These are phyloP conservation scores for Strobilomyces confusus DNA, from an alignment of 768 basidiomycete species.

Conservation along the genomic window DNA sequence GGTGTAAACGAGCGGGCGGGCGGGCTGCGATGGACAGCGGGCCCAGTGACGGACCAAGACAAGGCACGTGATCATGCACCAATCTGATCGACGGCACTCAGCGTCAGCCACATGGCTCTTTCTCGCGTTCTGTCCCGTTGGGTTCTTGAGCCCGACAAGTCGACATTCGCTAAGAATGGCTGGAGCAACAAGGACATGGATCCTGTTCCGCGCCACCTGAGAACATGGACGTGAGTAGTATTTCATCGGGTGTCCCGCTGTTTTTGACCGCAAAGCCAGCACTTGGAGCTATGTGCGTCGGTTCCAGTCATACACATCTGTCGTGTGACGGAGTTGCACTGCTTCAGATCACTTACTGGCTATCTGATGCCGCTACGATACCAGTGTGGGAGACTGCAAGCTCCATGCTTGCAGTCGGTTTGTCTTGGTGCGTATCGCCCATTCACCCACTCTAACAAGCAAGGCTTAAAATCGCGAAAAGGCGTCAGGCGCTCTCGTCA, in stretches of 20 bases:
- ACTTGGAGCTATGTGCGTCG: slow-evolving; percentile 66
- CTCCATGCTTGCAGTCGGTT: slow-evolving; percentile 72
- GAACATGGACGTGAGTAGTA: slow-evolving; percentile 60
- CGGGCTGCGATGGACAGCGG: too few species aligned
- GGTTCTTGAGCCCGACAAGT: slow-evolving; percentile 49
- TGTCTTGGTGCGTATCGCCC: slow-evolving; percentile 53
- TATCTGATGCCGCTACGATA: slow-evolving; percentile 26
- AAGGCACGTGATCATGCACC: slow-evolving; percentile 21
- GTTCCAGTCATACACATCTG: slow-evolving; percentile 35
- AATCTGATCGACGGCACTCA: slow-evolving; percentile 10
- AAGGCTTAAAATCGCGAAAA: slow-evolving; percentile 20
- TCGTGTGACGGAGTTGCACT: background rate
- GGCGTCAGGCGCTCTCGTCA: slow-evolving; percentile 64
- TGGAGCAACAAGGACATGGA: slow-evolving; percentile 80
- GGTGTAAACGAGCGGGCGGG: too few species aligned
- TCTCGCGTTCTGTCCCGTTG: slow-evolving; percentile 36
- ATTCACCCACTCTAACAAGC: background rate
- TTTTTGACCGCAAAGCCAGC: slow-evolving; percentile 4
- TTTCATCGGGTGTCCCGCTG: too few species aligned
- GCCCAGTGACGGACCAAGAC: too few species aligned
- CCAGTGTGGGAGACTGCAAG: slow-evolving; percentile 44
- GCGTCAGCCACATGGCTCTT: slow-evolving; percentile 1
- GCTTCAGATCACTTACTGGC: slow-evolving; percentile 22
- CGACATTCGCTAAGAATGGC: slow-evolving; percentile 48
- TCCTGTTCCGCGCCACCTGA: slow-evolving; percentile 54